Evolutionary conservation across 1,139 yeast genomes (phyloP).

Genomic region (Yamadazyma atlantica): DNA sequence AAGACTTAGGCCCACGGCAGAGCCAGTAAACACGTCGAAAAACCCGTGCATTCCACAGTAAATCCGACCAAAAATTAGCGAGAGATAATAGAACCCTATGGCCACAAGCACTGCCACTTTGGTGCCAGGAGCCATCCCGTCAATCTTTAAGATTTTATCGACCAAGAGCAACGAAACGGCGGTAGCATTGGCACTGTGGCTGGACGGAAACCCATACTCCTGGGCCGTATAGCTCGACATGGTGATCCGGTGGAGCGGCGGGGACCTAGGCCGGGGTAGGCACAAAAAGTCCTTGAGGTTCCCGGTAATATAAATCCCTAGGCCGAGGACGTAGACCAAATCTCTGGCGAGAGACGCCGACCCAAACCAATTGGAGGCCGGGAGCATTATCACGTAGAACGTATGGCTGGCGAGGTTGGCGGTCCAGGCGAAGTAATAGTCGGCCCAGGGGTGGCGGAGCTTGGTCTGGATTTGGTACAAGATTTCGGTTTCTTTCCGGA

Average conservation of each 20-base stretch:
- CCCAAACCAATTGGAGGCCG: conserved; percentile 86
- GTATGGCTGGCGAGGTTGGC: conserved; percentile 94
- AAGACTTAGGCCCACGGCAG: conserved; percentile 55
- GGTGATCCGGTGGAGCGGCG: conserved; percentile 88
- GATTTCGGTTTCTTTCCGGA: conserved; percentile 66
- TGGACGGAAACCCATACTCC: conserved; percentile 94
- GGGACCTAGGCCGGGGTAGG: conserved; percentile 88
- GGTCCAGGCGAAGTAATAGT: conserved; percentile 80
- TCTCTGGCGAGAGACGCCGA: conserved; percentile 59
- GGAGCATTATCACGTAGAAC: conserved; percentile 85
- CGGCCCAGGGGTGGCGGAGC: conserved; percentile 54
- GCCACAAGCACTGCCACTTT: conserved; percentile 20
- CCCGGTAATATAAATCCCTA: conserved; percentile 83
- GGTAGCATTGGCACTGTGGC: conserved; percentile 92
- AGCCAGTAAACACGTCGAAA: conserved; percentile 70
- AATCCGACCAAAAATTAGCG: conserved; percentile 76
- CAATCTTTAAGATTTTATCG: conserved; percentile 17
- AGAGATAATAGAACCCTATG: conserved; percentile 48
- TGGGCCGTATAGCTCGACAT: conserved; percentile 85
- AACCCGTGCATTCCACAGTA: conserved; percentile 99
- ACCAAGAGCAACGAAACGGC: conserved; percentile 59
- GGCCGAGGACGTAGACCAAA: conserved; percentile 72
- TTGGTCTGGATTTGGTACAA: conserved; percentile 57
- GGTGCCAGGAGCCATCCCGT: conserved; percentile 13
- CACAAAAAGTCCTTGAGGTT: conserved; percentile 80